Evolutionary conservation across 2,329 filamentous ascomycete species (phyloP).

Genomic region (Verticillium albo-atrum): DNA sequence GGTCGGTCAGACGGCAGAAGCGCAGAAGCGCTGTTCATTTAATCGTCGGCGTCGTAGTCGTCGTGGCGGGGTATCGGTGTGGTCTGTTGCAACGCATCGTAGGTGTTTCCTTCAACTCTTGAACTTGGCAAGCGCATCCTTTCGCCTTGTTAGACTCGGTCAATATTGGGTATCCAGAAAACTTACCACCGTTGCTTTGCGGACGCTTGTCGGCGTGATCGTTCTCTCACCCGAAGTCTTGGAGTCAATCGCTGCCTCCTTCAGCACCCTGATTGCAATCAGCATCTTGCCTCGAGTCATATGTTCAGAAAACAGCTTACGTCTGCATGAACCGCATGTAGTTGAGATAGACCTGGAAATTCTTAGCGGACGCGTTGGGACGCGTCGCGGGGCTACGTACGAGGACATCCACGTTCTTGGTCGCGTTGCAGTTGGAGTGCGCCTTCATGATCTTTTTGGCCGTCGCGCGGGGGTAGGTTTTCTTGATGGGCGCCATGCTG

Average conservation of each 20-base stretch:
- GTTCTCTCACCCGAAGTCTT: constrained; percentile 70
- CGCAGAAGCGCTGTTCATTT: too few species aligned
- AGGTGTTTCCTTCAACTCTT: constrained; percentile 41
- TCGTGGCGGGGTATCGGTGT: background rate
- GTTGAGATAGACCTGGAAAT: constrained; percentile 69
- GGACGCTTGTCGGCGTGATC: constrained; percentile 70
- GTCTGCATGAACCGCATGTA: constrained; percentile 77
- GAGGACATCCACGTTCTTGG: constrained; percentile 82
- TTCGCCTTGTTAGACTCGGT: background rate
- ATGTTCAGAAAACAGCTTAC: constrained; percentile 28
- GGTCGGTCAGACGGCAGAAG: too few species aligned
- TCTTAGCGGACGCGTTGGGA: constrained; percentile 18
- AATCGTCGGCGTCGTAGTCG: background rate
- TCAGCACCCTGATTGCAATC: constrained; percentile 58
- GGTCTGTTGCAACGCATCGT: background rate
- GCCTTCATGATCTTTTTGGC: constrained; percentile 89
- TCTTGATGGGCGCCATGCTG: constrained; percentile 59
- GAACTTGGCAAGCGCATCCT: constrained; percentile 65
- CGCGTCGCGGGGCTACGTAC: constrained; percentile 41
- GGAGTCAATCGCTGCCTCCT: constrained; percentile 72
- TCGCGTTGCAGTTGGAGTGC: constrained; percentile 73
- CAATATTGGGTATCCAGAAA: background rate
- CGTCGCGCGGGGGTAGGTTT: constrained; percentile 77
- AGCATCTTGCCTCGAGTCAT: background rate
- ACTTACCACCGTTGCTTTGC: constrained; percentile 71